Base-by-base conservation (phyloP, 1,284 basidiomycete species). In the Sanghuangporus sanghuang region DNA sequence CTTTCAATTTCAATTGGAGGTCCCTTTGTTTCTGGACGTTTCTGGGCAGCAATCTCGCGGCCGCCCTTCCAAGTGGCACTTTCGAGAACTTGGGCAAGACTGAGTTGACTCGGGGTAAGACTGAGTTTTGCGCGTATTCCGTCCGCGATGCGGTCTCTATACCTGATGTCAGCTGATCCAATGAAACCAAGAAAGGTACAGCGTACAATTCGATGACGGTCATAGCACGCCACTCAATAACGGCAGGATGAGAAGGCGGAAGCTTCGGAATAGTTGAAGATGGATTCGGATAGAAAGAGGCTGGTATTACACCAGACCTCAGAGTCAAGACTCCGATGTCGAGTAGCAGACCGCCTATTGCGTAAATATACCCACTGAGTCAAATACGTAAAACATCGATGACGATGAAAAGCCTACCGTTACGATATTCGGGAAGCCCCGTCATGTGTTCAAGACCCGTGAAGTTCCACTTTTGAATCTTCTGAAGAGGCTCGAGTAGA, bases 1-100 rank as follows among this genome's bases (percentile, higher is more conserved):
- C 91, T 92, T 66, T 89, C 82, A 63, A 93, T 91, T 65, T 92
- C 90, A 70, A 96, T 93, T 0, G 95, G 95, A 0, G 94, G 95
- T 0, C 93, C 93, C 2, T 89, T 86, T 0, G 85, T 89, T 53
- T 80, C 76, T 0, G 89, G 89, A 16, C 95, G 78, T 73, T 86
- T 89, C 71, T 81, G 75, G 73, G 87, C 90, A 0, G 96, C 96
- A 54, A 98, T 93, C 76, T 96, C 93, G 6, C 95, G 81, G 0
- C 92, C 96, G 2, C 93, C 95, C 72, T 96, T 96, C 96, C 96
- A 98, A 0, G 95, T 98, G 1, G 94, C 95, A 58, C 89, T 88
- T 75, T 98, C 96, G 36, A 98, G 79, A 0, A 98, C 88, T 74
- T 98, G 96, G 0, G 93, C 89, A 11, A 97, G 83, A 0, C 85